Evolutionary conservation across 176 grass and related monocot genomes (phyloP).

Genomic region (Leersia perrieri): DNA sequence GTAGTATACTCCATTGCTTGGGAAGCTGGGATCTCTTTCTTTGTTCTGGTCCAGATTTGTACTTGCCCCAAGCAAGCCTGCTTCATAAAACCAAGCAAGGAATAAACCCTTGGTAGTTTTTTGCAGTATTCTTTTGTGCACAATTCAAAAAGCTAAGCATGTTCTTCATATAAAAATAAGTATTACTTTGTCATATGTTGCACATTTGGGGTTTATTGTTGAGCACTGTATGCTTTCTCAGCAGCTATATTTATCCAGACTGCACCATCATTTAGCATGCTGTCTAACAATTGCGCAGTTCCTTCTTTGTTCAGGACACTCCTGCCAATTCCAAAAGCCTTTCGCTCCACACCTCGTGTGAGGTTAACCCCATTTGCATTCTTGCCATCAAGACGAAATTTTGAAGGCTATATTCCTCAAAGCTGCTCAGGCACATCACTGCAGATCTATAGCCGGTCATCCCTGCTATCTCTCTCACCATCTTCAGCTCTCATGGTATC

Average conservation of each 20-base stretch:
- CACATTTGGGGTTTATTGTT: conserved; percentile 36
- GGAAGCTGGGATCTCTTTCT: conserved; percentile 38
- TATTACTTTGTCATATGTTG: conserved; percentile 28
- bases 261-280: conserved; percentile 11
- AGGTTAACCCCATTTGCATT: conserved; percentile 31
- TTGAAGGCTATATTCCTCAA: conserved; percentile 70
- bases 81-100: conserved; percentile 50
- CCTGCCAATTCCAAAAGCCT: conserved; percentile 24
- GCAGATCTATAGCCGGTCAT: conserved; percentile 46
- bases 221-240: conserved; percentile 32
- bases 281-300: conserved; percentile 58
- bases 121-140: conserved; percentile 35
- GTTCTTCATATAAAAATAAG: conserved; percentile 49
- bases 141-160: conserved; percentile 28
- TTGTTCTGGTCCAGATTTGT: conserved; percentile 16
- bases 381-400: conserved; percentile 53
- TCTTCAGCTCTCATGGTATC: conserved; percentile 52
- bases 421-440: conserved; percentile 60
- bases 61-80: conserved; percentile 40
- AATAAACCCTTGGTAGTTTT: conserved; percentile 27
- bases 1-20: conserved; percentile 8
- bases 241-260: not conserved
- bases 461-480: conserved; percentile 32
- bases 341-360: conserved; percentile 25
- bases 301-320: conserved; percentile 60